Evolutionary conservation across 2,329 filamentous ascomycete species (phyloP).

Genomic region (Colletotrichum sp.): DNA sequence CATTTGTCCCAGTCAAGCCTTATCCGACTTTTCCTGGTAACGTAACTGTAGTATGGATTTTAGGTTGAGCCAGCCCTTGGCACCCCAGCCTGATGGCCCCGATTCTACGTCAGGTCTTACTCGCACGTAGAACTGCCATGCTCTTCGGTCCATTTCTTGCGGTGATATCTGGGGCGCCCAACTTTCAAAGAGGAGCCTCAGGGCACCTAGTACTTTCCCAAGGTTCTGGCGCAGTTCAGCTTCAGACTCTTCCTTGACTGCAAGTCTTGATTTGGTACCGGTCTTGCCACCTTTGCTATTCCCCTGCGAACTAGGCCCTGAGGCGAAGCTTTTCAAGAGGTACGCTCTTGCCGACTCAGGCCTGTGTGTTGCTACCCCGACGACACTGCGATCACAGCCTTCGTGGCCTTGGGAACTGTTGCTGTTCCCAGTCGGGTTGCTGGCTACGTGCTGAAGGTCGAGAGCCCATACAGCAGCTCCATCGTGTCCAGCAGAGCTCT

Average conservation of each 20-base stretch:
- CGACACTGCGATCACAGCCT: constrained; percentile 35
- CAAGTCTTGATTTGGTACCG: neutral
- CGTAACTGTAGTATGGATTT: constrained; percentile 68
- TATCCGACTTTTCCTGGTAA: constrained; percentile 32
- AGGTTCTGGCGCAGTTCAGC: constrained; percentile 74
- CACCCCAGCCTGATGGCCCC: constrained; percentile 82
- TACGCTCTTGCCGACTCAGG: constrained; percentile 72
- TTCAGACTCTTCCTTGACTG: constrained; percentile 36
- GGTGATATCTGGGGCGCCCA: constrained; percentile 70
- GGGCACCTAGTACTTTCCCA: constrained; percentile 70
- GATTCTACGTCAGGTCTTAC: constrained; percentile 78
- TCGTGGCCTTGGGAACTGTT: constrained; percentile 10
- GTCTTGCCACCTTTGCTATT: constrained; percentile 14
- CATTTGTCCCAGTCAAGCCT: neutral
- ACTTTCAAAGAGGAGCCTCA: constrained; percentile 75
- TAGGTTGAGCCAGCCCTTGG: constrained; percentile 74
- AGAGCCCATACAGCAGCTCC: constrained; percentile 67
- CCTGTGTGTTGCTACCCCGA: constrained; percentile 74
- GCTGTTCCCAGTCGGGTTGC: constrained; percentile 36
- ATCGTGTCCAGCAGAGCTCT: neutral
- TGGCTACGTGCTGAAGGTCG: constrained; percentile 57
- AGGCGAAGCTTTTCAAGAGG: constrained; percentile 61
- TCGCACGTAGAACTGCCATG: constrained; percentile 83
- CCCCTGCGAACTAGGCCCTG: neutral
- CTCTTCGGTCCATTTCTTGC: constrained; percentile 74